Evolutionary conservation across 2,329 filamentous ascomycete species (phyloP), one percentile per base, ranked within the genome.

Genomic region (Penicillium expansum): DNA sequence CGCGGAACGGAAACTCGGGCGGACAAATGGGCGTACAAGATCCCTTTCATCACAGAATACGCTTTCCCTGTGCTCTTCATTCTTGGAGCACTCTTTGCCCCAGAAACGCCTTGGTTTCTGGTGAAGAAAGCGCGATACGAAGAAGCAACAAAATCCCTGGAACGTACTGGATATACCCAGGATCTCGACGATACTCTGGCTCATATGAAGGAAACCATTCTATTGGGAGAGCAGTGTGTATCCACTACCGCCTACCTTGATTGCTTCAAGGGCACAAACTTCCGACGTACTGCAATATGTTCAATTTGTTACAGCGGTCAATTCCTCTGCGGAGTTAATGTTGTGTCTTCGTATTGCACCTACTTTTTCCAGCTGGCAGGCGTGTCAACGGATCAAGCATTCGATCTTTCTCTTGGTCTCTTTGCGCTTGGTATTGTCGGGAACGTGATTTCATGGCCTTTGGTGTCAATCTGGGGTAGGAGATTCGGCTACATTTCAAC

Each of bases 381-480:
- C 0, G 55, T 70, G 1, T 55, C 62, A 35, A 57, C 68, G 1
- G 57, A 62, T 0, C 50, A 67, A 38, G 67, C 67, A 5, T 68
- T 70, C 27, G 64, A 63, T 2, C 67, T 79, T 71, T 71, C 72
- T 39, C 60, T 79, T 10, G 77, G 74, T 5, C 70, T 76, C 35
- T 73, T 75, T 4, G 76, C 73, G 0, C 66, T 80, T 3, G 77
- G 76, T 4, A 71, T 79, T 20, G 35, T 77, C 3, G 77, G 77
- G 0, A 79, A 77, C 1, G 67, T 69, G 18, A 63, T 74, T 37
- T 76, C 77, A 0, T 80, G 77, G 77, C 61, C 69, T 14, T 56
- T 78, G 2, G 60, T 79, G 1, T 62, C 70, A 4, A 67, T 68
- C 8, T 66, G 74, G 37, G 77, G 77, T 13, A 73, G 77, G 5